Conservation (phyloP, 2,329 filamentous ascomycete genomes). For the Fusarium sp. region DNA sequence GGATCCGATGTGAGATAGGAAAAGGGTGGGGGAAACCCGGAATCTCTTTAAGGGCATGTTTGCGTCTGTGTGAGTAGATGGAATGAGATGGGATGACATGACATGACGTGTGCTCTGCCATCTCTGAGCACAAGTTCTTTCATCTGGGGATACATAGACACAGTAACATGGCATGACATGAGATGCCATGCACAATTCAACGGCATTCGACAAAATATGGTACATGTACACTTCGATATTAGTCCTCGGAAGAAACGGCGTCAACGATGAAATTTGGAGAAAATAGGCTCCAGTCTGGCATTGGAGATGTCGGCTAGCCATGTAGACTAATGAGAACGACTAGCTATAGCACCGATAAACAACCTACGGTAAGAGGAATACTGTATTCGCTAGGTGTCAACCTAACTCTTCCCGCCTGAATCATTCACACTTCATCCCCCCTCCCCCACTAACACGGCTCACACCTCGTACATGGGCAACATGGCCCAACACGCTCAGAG, state of each 20-base stretch:
- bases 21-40: constrained; percentile 9
- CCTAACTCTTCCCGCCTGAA: constrained; percentile 5
- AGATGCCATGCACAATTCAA: constrained; percentile 32
- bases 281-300: not conserved
- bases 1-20: constrained; percentile 24
- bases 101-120: constrained; percentile 33
- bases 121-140: constrained; percentile 20
- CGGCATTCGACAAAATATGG: constrained; percentile 20
- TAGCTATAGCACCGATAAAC: not conserved
- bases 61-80: constrained; percentile 40
- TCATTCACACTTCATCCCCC: not conserved
- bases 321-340: not conserved
- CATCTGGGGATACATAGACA: constrained; percentile 8
- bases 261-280: constrained; percentile 4
- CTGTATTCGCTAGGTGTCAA: not conserved
- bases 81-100: constrained; percentile 38
- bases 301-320: not conserved
- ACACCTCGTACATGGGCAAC: constrained; percentile 40
- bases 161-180: constrained; percentile 12
- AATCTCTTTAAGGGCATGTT: constrained; percentile 33
- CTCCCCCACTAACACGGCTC: constrained; percentile 26
- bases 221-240: constrained; percentile 16
- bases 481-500: constrained; percentile 34
- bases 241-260: constrained; percentile 6
- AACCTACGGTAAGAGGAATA: not conserved